A percentile compares a stretch with the other conserved stretches of the same genome.
Conservation (phyloP, 257 asterid species). For the Apocynum venetum region DNA sequence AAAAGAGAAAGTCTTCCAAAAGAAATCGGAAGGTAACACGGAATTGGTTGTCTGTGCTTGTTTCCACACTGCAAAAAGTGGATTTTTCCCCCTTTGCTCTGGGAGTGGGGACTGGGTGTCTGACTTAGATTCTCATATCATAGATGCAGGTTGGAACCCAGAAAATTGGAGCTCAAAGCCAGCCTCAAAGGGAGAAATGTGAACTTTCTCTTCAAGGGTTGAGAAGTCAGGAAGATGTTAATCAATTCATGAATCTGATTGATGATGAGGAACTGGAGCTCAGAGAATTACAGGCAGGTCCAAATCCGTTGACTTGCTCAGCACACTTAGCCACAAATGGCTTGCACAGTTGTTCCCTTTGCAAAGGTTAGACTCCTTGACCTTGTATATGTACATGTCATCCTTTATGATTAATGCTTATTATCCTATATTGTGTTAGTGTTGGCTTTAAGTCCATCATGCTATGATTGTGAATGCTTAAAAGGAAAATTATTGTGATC, state of each 20-base stretch:
- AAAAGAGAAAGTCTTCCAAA: slow-evolving; percentile 51
- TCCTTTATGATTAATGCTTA: not conserved
- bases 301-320: slow-evolving; percentile 73
- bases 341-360: slow-evolving; percentile 81
- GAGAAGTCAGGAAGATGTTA: slow-evolving; percentile 41
- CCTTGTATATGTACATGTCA: not conserved
- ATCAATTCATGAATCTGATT: slow-evolving; percentile 42
- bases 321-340: slow-evolving; percentile 65
- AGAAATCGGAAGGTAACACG: slow-evolving; percentile 55
- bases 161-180: slow-evolving; percentile 44
- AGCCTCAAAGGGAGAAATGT: slow-evolving; percentile 56
- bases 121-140: slow-evolving; percentile 19
- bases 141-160: slow-evolving; percentile 47
- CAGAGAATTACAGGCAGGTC: slow-evolving; percentile 74
- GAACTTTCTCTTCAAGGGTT: slow-evolving; percentile 60
- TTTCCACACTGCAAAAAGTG: not conserved
- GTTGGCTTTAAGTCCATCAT: not conserved
- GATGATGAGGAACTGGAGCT: slow-evolving; percentile 98
- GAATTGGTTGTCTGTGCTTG: slow-evolving; percentile 1
- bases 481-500: slow-evolving; percentile 10
- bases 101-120: not conserved
- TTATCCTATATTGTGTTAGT: not conserved
- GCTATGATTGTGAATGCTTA: not conserved
- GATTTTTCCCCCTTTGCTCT: not conserved
- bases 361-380: slow-evolving; percentile 62